A percentile compares a stretch with the other conserved stretches of the same genome.
phyloP scores from a whole-genome alignment of 345 rosid species.

The Tarenaya hassleriana region DNA sequence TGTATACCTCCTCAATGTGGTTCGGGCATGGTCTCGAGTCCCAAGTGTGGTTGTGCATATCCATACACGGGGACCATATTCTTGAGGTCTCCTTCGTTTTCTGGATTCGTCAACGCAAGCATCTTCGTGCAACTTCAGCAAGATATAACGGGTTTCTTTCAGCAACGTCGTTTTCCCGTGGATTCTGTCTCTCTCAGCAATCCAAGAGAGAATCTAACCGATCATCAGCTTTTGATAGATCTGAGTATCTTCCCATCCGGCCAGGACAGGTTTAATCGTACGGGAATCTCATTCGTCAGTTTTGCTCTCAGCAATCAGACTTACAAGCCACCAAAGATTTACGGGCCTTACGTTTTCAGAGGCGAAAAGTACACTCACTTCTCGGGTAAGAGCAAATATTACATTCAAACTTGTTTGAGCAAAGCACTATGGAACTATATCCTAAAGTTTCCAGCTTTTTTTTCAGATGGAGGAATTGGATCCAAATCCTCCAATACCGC shows the following conservation, averaged over 20 bases:
- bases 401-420: no score
- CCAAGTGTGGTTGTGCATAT: slow-evolving; percentile 53
- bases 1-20: slow-evolving; percentile 40
- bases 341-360: slow-evolving; percentile 55
- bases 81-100: slow-evolving; percentile 66
- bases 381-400: slow-evolving; percentile 37
- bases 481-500: slow-evolving; percentile 38
- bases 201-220: slow-evolving; percentile 41
- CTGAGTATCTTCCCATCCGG: slow-evolving; percentile 51
- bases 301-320: slow-evolving; percentile 57
- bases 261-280: slow-evolving; percentile 40
- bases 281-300: slow-evolving; percentile 35
- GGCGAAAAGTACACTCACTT: slow-evolving; percentile 36
- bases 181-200: slow-evolving; percentile 50
- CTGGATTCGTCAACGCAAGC: slow-evolving; percentile 38
- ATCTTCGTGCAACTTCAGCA: slow-evolving; percentile 34
- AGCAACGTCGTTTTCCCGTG: slow-evolving; percentile 43
- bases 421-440: no score
- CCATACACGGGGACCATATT: slow-evolving; percentile 55
- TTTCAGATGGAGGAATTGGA: slow-evolving; percentile 24
- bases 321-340: slow-evolving; percentile 45
- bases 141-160: slow-evolving; percentile 24
- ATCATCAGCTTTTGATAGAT: slow-evolving; percentile 38
- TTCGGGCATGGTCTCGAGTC: slow-evolving; percentile 39
- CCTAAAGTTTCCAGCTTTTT: slow-evolving; percentile 1